phyloP scores from a whole-genome alignment of 768 basidiomycete genomes.

The Amanita polypyramis region DNA sequence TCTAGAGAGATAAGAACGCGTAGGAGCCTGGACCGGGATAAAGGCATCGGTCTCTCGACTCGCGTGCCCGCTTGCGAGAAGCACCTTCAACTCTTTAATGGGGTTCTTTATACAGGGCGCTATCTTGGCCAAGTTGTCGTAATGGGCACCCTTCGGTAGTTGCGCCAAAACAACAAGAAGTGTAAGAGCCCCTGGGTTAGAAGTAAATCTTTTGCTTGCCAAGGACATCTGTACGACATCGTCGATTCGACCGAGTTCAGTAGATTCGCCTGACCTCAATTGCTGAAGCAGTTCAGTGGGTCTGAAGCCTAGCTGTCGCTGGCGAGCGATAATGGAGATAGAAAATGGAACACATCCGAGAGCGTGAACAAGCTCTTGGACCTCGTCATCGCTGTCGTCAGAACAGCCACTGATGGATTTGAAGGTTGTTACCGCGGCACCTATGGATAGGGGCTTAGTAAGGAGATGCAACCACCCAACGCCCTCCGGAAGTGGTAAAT shows the following conservation, averaged over 20 bases:
- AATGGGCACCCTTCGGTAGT: not conserved
- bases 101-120: not conserved
- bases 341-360: not conserved
- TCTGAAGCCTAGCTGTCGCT: not conserved
- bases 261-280: not conserved
- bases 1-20: not conserved
- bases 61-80: not conserved
- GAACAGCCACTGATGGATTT: not conserved
- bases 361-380: not conserved
- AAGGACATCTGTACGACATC: not conserved
- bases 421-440: not conserved
- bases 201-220: not conserved
- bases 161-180: not conserved
- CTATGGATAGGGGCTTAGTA: not conserved
- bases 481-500: not conserved
- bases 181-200: not conserved
- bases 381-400: not conserved
- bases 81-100: not conserved
- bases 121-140: not conserved
- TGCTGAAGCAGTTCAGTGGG: not conserved
- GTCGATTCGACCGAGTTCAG: not conserved
- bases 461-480: not conserved
- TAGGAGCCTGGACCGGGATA: not conserved
- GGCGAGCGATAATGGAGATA: not conserved
- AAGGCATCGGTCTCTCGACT: conserved; percentile 1